Evolutionary conservation across 305 asterid genomes (phyloP), one percentile per base, ranked within the genome.

Genomic region (Ilex paraguariensis): DNA sequence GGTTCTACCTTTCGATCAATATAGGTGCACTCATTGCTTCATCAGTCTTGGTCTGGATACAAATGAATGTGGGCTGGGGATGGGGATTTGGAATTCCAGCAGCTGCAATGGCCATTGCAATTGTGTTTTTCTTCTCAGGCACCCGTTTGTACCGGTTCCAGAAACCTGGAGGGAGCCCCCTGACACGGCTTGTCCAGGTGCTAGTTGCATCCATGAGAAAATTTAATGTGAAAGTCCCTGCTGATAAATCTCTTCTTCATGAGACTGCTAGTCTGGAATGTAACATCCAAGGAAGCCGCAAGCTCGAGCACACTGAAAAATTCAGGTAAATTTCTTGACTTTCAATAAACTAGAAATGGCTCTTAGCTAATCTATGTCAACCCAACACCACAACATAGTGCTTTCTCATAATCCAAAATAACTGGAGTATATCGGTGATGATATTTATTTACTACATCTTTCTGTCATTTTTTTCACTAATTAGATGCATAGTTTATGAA

Each of bases 41-140:
- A 6, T 77, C 84, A 0, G 80, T 81, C 32, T 77, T 86, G 4
- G 95, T 86, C 0, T 86, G 83, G 82, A 66, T 81, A 45, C 90
- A 86, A 50, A 79, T 77, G 51, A 82, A 81, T 45, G 81, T 83
- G 5, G 84, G 95, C 0, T 81, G 90, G 95, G 82, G 80, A 0
- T 83, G 86, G 95, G 95, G 95, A 0, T 86, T 86, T 16, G 95
- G 90, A 12, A 78, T 86, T 40, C 95, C 95, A 0, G 90, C 90
- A 0, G 87, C 66, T 16, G 86, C 90, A 0, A 86, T 86, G 95
- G 90, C 87, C 1, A 14, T 79, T 5, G 90, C 90, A 2, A 80
- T 81, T 7, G 75, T 68, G 50, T 73, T 74, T 14, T 86, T 86
- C 79, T 83, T 83, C 53, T 67, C 82, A 0, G 90, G 95, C 7